Evolutionary conservation across 257 asterid genomes (phyloP).

Genomic region (Orobanche coerulescens): DNA sequence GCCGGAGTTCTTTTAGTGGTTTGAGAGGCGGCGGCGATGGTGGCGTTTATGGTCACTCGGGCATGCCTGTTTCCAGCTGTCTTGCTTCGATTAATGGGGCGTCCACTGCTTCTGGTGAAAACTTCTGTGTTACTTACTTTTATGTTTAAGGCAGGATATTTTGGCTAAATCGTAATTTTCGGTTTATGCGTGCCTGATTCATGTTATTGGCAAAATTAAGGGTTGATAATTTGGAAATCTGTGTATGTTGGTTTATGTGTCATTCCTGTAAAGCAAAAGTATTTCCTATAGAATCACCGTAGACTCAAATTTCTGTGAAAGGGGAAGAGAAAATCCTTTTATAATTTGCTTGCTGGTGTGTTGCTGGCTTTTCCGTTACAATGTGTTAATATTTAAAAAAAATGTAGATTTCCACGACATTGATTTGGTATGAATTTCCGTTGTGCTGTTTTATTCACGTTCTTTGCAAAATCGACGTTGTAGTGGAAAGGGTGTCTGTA

Average conservation of each 20-base stretch:
- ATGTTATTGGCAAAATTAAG: background rate
- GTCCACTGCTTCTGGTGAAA: constrained; percentile 27
- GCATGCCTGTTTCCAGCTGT: constrained; percentile 26
- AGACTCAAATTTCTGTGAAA: background rate
- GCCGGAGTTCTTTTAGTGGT: constrained; percentile 20
- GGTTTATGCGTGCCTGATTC: background rate
- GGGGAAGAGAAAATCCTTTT: background rate
- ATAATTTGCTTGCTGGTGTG: background rate
- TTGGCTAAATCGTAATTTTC: background rate
- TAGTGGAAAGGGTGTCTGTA: constrained; percentile 68
- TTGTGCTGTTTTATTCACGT: background rate
- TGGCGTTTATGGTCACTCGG: constrained; percentile 3
- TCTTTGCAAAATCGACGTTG: constrained; percentile 17
- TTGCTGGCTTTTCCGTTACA: background rate
- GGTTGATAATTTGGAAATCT: background rate
- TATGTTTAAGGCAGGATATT: background rate
- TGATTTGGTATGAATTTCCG: background rate
- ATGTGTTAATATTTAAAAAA: background rate
- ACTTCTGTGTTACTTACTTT: background rate
- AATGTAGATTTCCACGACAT: background rate
- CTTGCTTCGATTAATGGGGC: constrained; percentile 28
- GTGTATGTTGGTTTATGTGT: background rate
- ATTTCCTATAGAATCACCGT: background rate
- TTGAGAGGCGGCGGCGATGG: constrained; percentile 9
- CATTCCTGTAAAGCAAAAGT: background rate